Conservation (phyloP, 345 rosid genomes). For the Adansonia digitata region DNA sequence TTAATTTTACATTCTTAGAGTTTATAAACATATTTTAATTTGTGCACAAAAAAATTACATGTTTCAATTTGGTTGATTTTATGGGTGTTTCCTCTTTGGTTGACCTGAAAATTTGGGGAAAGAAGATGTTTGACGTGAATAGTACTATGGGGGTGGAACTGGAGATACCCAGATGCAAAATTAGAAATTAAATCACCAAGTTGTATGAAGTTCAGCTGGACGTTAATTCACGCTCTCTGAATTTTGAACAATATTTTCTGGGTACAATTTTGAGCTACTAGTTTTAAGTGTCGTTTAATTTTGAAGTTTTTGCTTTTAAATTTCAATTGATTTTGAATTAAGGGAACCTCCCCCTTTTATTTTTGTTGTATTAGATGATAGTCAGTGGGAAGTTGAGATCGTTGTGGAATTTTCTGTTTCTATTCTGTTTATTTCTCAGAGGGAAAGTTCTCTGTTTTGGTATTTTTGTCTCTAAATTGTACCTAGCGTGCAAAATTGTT, state of each 20-base stretch:
- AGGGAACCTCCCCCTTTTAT: not conserved
- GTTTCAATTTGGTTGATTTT: not conserved
- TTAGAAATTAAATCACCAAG: not conserved
- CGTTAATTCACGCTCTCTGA: not conserved
- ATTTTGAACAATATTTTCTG: not conserved
- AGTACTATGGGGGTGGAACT: slow-evolving; percentile 1
- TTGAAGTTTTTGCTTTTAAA: not conserved
- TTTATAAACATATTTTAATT: too few species aligned
- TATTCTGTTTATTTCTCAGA: not conserved
- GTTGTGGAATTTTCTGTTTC: not conserved
- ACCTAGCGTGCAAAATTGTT: not conserved
- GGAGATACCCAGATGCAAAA: slow-evolving; percentile 1
- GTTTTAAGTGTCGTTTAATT: not conserved
- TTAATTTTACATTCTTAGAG: too few species aligned
- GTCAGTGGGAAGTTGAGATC: not conserved
- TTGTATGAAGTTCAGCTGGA: not conserved
- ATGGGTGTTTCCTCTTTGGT: not conserved
- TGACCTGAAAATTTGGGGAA: slow-evolving; percentile 1
- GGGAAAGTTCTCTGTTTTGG: not conserved
- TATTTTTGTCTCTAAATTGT: not conserved
- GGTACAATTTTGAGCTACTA: not conserved
- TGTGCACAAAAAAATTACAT: too few species aligned
- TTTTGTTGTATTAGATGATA: not conserved
- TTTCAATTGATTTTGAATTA: not conserved
- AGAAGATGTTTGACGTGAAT: not conserved